Evolutionary conservation across 179 eudicot genomes (phyloP).

Genomic region (Beta corolliflora): DNA sequence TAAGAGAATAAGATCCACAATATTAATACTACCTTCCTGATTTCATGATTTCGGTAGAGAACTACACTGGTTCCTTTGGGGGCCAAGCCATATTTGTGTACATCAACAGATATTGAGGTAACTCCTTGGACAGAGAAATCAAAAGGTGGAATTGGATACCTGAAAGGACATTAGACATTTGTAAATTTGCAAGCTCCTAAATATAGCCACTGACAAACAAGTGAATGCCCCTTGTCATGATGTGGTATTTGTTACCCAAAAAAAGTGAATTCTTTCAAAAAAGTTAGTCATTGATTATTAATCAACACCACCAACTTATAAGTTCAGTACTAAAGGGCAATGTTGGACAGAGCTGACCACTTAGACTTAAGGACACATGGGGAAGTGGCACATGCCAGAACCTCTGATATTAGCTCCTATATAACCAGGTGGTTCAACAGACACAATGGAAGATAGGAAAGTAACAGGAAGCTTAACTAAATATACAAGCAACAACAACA

Average conservation of each 20-base stretch:
- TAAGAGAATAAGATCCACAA: conserved; percentile 5
- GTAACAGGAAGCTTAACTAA: neutral
- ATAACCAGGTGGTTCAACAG: neutral
- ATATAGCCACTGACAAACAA: conserved; percentile 7
- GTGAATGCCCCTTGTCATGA: neutral
- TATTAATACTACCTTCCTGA: conserved; percentile 68
- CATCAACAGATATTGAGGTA: conserved; percentile 93
- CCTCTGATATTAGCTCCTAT: neutral
- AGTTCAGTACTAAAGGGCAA: neutral
- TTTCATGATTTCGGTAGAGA: conserved; percentile 79
- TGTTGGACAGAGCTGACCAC: neutral
- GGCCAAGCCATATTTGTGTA: conserved; percentile 97
- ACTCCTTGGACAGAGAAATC: conserved; percentile 94
- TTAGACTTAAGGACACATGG: neutral
- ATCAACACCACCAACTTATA: neutral
- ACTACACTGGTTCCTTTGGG: conserved; percentile 99
- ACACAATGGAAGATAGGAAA: neutral
- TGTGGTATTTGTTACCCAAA: neutral
- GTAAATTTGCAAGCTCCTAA: neutral
- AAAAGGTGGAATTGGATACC: conserved; percentile 87
- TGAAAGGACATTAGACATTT: conserved; percentile 30
- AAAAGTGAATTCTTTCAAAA: neutral
- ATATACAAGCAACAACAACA: conserved; percentile 16
- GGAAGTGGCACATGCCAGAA: neutral
- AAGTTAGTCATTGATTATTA: neutral